These are phyloP conservation scores for Polygonum maritimum DNA, from an alignment of 148 eudicot genomes.

Conservation along the genomic window DNA sequence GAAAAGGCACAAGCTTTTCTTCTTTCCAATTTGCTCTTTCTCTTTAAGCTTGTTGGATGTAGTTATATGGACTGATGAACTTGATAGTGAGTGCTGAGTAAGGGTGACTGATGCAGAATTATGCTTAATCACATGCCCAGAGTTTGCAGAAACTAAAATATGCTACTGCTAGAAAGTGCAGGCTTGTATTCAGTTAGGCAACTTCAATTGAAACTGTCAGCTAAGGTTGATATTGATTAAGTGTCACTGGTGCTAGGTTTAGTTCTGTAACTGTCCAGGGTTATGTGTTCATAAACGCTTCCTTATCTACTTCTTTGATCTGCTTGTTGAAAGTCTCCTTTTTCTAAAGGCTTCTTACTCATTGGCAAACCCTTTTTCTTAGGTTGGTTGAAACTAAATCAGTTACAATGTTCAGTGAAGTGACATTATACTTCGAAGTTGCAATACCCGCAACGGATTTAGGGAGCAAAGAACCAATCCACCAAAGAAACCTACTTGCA, in stretches of 20 bases:
- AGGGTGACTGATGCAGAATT: neutral
- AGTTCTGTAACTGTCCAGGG: neutral
- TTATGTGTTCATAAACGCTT: neutral
- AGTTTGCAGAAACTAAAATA: neutral
- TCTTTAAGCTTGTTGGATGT: neutral
- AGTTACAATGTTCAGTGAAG: constrained; percentile 22
- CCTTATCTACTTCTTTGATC: neutral
- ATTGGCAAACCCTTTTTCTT: neutral
- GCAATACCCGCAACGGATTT: constrained; percentile 10
- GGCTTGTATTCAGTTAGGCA: neutral
- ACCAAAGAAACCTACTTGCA: constrained; percentile 14
- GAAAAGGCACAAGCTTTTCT: neutral
- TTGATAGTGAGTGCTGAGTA: neutral
- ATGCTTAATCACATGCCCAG: neutral
- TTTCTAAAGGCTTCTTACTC: neutral
- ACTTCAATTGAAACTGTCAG: neutral
- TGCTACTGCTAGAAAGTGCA: neutral
- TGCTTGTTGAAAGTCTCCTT: neutral
- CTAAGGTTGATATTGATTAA: neutral
- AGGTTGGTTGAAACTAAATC: neutral
- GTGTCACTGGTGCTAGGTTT: neutral
- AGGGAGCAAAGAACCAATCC: constrained; percentile 10
- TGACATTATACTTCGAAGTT: neutral
- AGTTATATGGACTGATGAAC: neutral
- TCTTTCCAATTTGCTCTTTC: neutral